Base-by-base conservation (phyloP, 2,329 filamentous ascomycete genomes). In the Botrytis elliptica region DNA sequence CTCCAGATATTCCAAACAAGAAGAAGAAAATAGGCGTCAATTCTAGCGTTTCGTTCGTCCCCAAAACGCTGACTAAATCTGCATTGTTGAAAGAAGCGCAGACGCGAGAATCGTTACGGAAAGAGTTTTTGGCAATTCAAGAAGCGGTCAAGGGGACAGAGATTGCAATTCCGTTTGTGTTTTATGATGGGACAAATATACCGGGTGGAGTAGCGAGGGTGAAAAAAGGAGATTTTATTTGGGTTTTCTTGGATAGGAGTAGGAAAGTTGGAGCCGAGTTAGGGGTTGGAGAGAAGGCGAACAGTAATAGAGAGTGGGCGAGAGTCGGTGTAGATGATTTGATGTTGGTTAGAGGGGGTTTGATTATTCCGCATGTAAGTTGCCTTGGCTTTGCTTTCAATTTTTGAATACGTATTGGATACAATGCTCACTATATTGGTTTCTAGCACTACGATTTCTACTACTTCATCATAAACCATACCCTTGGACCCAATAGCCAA, bases 361-460 rank as follows among this genome's bases (percentile, higher is more conserved):
- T 98, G 65, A 98, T 99, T 72, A 90, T 99, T 78, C 95, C 96
- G 74, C 96, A 97, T 86, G 95, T 97, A 85, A 86, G 92, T 89
- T 63, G 64, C 49, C 8, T 9, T 42, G 7, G 1, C 10, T 20
- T 55, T 29, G 7, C 9, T 20, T 12, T 36, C 20, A 38, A n/a
- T 29, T 12, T 55, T 55, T 36, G 7, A 8, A 6, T 4, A 25
- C 8, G 36, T 57, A 33, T 16, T 42, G 44, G n/a, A 66, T 18
- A 29, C 66, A 65, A 75, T 73, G 69, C 18, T 67, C n/a, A 63
- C 69, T 67, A 77, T 82, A 74, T 81, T 76, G 38, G 73, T 67
- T 71, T 79, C 73, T 74, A 98, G 94, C 96, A 99, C 83, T 98
- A 97, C 81, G 95, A 98, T 77, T 94, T 99, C 81, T 96, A 98